Percentiles rank a stretch among this genome's conserved stretches.
These are phyloP conservation scores for Colletotrichum filicis DNA, from an alignment of 2,329 filamentous ascomycete genomes.

Conservation along the genomic window DNA sequence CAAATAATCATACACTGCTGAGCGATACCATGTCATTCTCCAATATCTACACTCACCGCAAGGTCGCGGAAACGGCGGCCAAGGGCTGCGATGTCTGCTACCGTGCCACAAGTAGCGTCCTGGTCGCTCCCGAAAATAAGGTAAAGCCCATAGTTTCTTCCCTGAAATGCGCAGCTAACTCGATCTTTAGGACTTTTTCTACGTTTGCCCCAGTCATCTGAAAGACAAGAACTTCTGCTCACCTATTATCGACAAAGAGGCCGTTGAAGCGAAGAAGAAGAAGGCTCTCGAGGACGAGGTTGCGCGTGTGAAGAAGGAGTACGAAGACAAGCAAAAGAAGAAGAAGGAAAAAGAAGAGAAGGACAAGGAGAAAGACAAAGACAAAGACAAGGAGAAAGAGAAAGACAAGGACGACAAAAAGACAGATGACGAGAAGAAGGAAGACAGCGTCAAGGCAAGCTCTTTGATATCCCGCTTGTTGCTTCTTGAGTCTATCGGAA, in stretches of 20 bases:
- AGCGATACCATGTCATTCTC: constrained; percentile 64
- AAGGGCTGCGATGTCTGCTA: constrained; percentile 93
- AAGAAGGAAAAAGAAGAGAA: constrained; percentile 76
- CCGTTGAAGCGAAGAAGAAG: constrained; percentile 72
- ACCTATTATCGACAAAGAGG: constrained; percentile 77
- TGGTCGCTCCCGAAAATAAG: constrained; percentile 91
- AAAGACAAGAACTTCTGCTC: constrained; percentile 85
- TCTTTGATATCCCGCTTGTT: neutral
- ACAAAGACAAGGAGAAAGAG: constrained; percentile 57
- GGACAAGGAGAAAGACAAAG: constrained; percentile 62
- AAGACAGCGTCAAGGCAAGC: constrained; percentile 41
- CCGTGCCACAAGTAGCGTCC: constrained; percentile 86
- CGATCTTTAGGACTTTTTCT: constrained; percentile 81
- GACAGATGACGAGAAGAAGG: constrained; percentile 47
- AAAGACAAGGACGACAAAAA: constrained; percentile 56
- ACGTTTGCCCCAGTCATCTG: constrained; percentile 85
- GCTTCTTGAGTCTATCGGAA: neutral
- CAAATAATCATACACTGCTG: neutral
- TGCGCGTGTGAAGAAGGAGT: constrained; percentile 77
- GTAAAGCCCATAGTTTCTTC: constrained; percentile 54
- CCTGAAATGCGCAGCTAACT: neutral
- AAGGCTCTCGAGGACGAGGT: constrained; percentile 73
- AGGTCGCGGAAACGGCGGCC: constrained; percentile 84
- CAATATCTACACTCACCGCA: constrained; percentile 87
- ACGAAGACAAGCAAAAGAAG: constrained; percentile 76